phyloP scores from a whole-genome alignment of 1,139 yeast species.

The Taiozyma onychis region DNA sequence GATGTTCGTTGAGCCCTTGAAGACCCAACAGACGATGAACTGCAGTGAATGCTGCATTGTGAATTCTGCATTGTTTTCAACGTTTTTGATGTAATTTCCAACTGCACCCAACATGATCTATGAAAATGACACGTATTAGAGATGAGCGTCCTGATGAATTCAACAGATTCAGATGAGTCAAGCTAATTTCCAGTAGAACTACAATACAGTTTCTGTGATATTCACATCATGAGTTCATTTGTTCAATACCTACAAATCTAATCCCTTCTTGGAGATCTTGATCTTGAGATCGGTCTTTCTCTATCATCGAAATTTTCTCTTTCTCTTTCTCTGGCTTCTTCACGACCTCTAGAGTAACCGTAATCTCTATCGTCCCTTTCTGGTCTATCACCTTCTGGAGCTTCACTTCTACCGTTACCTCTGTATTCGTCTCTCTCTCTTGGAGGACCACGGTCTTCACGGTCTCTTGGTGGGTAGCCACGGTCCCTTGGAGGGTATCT shows the following conservation, averaged over 20 bases:
- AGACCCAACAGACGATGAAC: background rate
- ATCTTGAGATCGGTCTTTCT: conserved; percentile 19
- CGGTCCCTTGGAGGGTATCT: conserved; percentile 7
- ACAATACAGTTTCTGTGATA: background rate
- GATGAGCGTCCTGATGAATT: too few relatives aligned
- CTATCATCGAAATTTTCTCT: conserved; percentile 14
- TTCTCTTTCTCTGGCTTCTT: conserved; percentile 11
- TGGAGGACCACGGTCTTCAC: conserved; percentile 11
- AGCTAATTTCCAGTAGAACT: background rate
- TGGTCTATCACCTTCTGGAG: conserved; percentile 12
- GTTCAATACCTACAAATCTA: background rate
- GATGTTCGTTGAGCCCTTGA: background rate
- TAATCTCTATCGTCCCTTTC: conserved; percentile 8
- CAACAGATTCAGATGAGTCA: too few relatives aligned
- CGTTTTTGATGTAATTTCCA: too few relatives aligned
- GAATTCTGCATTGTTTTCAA: too few relatives aligned
- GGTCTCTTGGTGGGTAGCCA: conserved; percentile 7
- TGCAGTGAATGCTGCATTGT: too few relatives aligned
- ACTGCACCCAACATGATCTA: too few relatives aligned
- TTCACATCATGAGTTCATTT: background rate
- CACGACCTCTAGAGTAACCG: conserved; percentile 5
- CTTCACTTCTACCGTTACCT: conserved; percentile 15
- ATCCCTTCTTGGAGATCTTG: conserved; percentile 26
- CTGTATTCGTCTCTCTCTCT: conserved; percentile 20
- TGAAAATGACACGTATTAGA: too few relatives aligned